Base-by-base conservation (phyloP, 164 flowering plant genomes). In the Saururus chinensis region DNA sequence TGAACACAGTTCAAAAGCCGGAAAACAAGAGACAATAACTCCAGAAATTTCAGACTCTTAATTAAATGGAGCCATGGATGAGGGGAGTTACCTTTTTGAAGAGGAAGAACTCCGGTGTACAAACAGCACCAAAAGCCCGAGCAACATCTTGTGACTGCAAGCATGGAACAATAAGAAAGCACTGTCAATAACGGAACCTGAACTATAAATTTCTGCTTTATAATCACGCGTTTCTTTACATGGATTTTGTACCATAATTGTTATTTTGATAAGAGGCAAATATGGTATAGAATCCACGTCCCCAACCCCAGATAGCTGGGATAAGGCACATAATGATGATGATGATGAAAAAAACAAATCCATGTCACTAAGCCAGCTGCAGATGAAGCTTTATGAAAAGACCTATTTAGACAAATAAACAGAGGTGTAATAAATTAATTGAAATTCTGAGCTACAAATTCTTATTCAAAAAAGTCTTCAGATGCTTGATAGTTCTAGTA, bases 21-120 rank as follows among this genome's bases (percentile, higher is more conserved):
- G 17, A 12, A 45, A 45, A 45, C 14, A 42, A 42, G 17, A 45
- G 17, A 40, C 48, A 26, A 17, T 7, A 7, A 58, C 9, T 25
- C 25, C 59, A 56, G 25, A 25, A 56, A 56, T 56, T 56, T 56
- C 40, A 23, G 6, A 56, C 35, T 2, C 37, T 6, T 30, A 30
- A 30, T 30, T 30, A 2, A 30, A 30, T 2, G 37, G 37, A 30
- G 6, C 37, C 37, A 30, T 30, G 2, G 37, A 53, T 30, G 4
- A 5, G 19, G 40, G 12, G 0, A 58, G 19, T 62, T 57, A 86
- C 98, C 96, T 93, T 93, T 71, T 77, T 88, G 68, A 77, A 93
- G 56, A 93, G 78, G 74, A 83, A 84, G 75, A 93, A 93, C 60
- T 93, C 97, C 40, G 96, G 97, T 12, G 96, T 89, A 73, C 95